Evolutionary conservation across 805 yeast genomes (phyloP).

Genomic region (Ogataea corticis): DNA sequence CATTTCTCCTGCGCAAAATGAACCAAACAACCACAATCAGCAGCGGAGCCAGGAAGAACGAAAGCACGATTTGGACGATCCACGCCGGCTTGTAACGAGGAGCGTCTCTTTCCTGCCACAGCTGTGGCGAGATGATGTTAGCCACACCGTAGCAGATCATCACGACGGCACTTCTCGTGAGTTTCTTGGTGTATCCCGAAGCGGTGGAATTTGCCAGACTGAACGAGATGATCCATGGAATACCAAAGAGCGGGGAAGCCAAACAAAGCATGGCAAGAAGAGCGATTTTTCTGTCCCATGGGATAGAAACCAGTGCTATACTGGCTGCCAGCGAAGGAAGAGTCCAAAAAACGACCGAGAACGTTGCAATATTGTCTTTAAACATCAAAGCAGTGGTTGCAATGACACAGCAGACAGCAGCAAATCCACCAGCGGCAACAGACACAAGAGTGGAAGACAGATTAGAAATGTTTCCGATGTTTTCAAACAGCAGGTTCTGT

Average conservation of each 20-base stretch:
- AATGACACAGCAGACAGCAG: conserved; percentile 39
- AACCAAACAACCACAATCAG: conserved; percentile 44
- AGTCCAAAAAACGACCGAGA: conserved; percentile 6
- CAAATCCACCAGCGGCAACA: conserved; percentile 53
- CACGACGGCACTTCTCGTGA: conserved; percentile 48
- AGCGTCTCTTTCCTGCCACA: conserved; percentile 48
- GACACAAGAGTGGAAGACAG: conserved; percentile 50
- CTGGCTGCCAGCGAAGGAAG: conserved; percentile 42
- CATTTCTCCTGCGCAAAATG: conserved; percentile 48
- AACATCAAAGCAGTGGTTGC: conserved; percentile 34
- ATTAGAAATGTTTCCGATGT: conserved; percentile 39
- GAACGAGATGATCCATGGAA: conserved; percentile 31
- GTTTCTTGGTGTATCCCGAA: conserved; percentile 52
- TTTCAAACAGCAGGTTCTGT: conserved; percentile 46
- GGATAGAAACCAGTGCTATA: conserved; percentile 44
- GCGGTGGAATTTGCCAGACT: conserved; percentile 32
- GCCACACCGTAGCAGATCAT: conserved; percentile 50
- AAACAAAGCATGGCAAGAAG: conserved; percentile 47
- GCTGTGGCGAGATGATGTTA: conserved; percentile 56
- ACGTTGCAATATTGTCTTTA: conserved; percentile 31
- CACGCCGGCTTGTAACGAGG: conserved; percentile 53
- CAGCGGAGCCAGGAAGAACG: conserved; percentile 48
- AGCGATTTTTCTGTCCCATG: conserved; percentile 45
- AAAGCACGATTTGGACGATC: conserved; percentile 55
- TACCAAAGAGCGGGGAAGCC: conserved; percentile 42